Base-by-base conservation (phyloP, 129 eudicot species). In the Artemisia annua region DNA sequence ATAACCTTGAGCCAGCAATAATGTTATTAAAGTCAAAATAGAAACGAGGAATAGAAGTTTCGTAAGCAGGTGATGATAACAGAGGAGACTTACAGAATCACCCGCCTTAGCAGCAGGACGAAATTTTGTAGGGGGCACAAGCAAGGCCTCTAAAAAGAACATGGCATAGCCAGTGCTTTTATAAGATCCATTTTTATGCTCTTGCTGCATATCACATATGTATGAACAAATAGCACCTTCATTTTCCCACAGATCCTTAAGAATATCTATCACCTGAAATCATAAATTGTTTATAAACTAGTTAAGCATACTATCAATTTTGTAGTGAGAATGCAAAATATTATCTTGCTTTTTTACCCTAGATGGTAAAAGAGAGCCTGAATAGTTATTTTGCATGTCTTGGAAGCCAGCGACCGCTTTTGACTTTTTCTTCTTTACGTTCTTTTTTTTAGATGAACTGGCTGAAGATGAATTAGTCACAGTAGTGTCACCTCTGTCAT, bases 111-210 rank as follows among this genome's bases (percentile, higher is more conserved):
- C 73, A 66, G 97, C 85, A 77, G 99, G 97, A 18, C 99, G 96
- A 74, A 90, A 94, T 71, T 88, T 94, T 65, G 85, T 85, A 63
- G 97, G 97, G 30, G 97, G 89, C 11, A 94, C 97, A 67, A 90
- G 91, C 66, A 94, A 67, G 32, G 89, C 80, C 64, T 88, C 82
- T 48, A 94, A 44, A 66, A 94, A 94, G 75, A 94, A 94, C 93
- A 94, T 90, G 39, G 78, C 65, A 75, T 83, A 75, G 56, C 91
- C 83, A 8, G 75, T 24, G n/a, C 24, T 77, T 62, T 78, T 82
- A n/a, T 18, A 72, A 74, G 76, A 69, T 66, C 77, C 54, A 32
- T 55, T 49, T 26, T 67, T 61, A 72, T 75, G 80, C 63, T 79
- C 82, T 1, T 54, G 84, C 82, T 86, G 96, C 73, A 88, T 74